These are phyloP conservation scores for Dioscorea dumetorum DNA, from an alignment of 106 monocot genomes.

Conservation along the genomic window DNA sequence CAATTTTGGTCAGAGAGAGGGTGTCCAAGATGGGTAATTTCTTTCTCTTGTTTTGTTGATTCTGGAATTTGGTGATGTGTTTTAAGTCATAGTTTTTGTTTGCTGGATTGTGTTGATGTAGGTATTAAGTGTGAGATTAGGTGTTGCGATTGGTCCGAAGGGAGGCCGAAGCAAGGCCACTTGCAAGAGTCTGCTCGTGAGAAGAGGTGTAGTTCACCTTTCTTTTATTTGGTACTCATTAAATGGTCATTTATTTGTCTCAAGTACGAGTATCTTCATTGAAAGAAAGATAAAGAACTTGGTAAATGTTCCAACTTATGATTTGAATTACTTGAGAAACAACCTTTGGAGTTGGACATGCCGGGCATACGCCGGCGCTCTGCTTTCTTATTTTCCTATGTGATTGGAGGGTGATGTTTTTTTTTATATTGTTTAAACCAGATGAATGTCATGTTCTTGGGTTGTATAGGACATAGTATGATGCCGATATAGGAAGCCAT, in stretches of 20 bases:
- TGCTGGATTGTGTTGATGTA: conserved; percentile 20
- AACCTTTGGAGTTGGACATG: no score
- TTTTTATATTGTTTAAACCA: no score
- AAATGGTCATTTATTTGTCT: no score
- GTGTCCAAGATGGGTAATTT: conserved; percentile 65
- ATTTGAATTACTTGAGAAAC: neutral
- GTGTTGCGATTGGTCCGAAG: conserved; percentile 63
- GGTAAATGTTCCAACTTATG: neutral
- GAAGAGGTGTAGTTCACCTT: conserved; percentile 45
- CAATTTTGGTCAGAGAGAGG: conserved; percentile 48
- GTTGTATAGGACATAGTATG: no score
- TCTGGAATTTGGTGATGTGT: neutral
- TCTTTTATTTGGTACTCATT: neutral
- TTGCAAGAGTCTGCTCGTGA: conserved; percentile 87
- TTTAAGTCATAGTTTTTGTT: neutral
- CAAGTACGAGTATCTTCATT: no score
- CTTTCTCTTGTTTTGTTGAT: neutral
- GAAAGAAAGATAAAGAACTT: neutral
- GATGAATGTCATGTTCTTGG: no score
- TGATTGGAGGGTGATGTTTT: no score
- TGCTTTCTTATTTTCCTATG: no score
- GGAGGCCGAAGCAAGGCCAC: conserved; percentile 69
- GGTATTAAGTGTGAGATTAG: conserved; percentile 74
- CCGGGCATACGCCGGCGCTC: no score
- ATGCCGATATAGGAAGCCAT: no score